phyloP scores from a whole-genome alignment of 1,139 yeast species.

The Nakaseomyces delphensis region DNA sequence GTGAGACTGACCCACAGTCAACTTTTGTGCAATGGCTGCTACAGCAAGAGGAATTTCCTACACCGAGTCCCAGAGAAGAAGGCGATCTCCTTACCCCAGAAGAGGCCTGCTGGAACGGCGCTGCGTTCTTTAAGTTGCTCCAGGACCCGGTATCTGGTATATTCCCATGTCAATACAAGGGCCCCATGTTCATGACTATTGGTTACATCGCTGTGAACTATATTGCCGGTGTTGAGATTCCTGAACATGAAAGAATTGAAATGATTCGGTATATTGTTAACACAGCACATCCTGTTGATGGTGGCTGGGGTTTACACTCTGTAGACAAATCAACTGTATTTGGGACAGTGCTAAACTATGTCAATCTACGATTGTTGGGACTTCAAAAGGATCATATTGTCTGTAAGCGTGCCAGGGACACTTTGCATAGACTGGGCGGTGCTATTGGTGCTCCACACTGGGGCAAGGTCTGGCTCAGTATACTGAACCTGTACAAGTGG shows the following conservation, averaged over 20 bases:
- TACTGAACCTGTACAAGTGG: slow-evolving; percentile 80
- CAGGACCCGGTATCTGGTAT: slow-evolving; percentile 73
- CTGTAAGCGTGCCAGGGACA: slow-evolving; percentile 65
- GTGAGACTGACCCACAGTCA: slow-evolving; percentile 42
- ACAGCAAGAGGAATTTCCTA: slow-evolving; percentile 37
- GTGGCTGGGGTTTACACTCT: slow-evolving; percentile 98
- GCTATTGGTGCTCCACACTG: slow-evolving; percentile 90
- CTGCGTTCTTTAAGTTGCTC: slow-evolving; percentile 53
- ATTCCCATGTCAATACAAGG: slow-evolving; percentile 89
- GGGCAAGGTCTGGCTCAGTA: slow-evolving; percentile 90
- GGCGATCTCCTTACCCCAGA: slow-evolving; percentile 37
- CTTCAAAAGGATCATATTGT: slow-evolving; percentile 67
- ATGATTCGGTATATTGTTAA: slow-evolving; percentile 78
- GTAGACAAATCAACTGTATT: slow-evolving; percentile 90
- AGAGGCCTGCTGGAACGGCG: slow-evolving; percentile 68
- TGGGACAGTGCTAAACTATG: slow-evolving; percentile 87
- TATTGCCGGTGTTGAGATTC: slow-evolving; percentile 58
- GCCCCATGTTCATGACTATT: slow-evolving; percentile 95
- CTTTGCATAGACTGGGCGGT: slow-evolving; percentile 71
- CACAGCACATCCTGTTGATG: slow-evolving; percentile 92
- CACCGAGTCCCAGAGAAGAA: slow-evolving; percentile 34
- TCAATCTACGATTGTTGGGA: slow-evolving; percentile 69
- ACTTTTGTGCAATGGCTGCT: slow-evolving; percentile 52
- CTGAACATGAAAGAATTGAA: slow-evolving; percentile 58
- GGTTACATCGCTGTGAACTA: slow-evolving; percentile 77